These are phyloP conservation scores for Dactylis glomerata DNA, from an alignment of 176 grass and related monocot species.

Conservation along the genomic window DNA sequence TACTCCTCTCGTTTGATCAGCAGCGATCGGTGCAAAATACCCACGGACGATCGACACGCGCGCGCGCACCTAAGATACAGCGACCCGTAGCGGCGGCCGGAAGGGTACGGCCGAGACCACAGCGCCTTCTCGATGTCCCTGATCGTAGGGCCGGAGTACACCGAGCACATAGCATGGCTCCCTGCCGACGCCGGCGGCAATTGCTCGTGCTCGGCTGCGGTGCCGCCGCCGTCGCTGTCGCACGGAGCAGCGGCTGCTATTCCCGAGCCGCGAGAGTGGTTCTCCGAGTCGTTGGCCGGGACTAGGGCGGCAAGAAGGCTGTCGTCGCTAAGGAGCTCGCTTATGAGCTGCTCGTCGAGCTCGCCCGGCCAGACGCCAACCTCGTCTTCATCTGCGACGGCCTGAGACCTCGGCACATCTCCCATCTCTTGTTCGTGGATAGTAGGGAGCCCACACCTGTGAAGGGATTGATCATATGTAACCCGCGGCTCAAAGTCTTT, in stretches of 20 bases:
- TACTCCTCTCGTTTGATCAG: not conserved
- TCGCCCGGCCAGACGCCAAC: slow-evolving; percentile 34
- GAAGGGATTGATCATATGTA: not conserved
- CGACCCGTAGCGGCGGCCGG: slow-evolving; percentile 23
- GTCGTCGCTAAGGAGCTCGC: slow-evolving; percentile 54
- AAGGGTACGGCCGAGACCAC: slow-evolving; percentile 2
- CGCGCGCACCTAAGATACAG: slow-evolving; percentile 18
- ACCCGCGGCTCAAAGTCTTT: not conserved
- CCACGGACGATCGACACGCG: not conserved
- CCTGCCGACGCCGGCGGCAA: slow-evolving; percentile 20
- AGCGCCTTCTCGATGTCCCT: slow-evolving; percentile 60
- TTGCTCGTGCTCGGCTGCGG: not conserved
- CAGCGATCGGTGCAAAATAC: not conserved
- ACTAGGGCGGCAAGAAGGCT: not conserved
- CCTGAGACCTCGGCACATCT: not conserved
- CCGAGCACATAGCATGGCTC: slow-evolving; percentile 40
- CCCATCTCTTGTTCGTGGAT: slow-evolving; percentile 22
- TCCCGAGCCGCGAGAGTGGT: not conserved
- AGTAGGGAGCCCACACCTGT: not conserved
- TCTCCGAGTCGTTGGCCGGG: not conserved
- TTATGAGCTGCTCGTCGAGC: slow-evolving; percentile 57
- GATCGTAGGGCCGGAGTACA: slow-evolving; percentile 70
- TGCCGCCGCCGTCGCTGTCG: not conserved
- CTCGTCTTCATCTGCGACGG: not conserved
- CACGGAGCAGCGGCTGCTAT: not conserved